A percentile compares a stretch with the other conserved stretches of the same genome.
Conservation (phyloP, 768 basidiomycete genomes). For the Rhizopogon vesiculosus region DNA sequence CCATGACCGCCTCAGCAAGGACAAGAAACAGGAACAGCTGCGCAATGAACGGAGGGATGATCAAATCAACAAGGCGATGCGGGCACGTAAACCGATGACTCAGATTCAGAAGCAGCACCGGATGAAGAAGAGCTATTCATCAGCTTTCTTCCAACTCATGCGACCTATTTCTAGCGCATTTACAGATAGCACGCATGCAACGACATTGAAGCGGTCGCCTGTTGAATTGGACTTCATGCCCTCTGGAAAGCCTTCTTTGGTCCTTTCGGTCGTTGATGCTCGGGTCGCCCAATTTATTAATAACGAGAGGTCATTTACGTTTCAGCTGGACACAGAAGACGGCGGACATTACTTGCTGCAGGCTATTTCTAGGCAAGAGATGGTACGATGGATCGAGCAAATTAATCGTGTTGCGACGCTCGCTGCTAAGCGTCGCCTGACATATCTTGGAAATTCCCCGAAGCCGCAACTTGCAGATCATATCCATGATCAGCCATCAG, state of each 20-base stretch:
- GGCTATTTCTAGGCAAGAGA: constrained; percentile 63
- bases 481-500: constrained; percentile 54
- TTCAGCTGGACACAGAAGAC: constrained; percentile 83
- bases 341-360: constrained; percentile 82
- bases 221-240: constrained; percentile 74
- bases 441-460: constrained; percentile 74
- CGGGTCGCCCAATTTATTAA: constrained; percentile 68
- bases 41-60: constrained; percentile 73
- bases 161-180: constrained; percentile 88
- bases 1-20: constrained; percentile 65
- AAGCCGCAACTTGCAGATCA: constrained; percentile 73
- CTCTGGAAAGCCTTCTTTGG: constrained; percentile 68
- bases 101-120: constrained; percentile 68
- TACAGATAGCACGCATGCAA: constrained; percentile 50
- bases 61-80: constrained; percentile 70
- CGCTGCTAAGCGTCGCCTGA: constrained; percentile 73
- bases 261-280: constrained; percentile 71
- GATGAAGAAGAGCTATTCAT: constrained; percentile 85
- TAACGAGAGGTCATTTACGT: constrained; percentile 77
- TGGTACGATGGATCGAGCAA: constrained; percentile 74
- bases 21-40: constrained; percentile 72
- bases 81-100: constrained; percentile 43
- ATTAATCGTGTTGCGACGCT: constrained; percentile 67
- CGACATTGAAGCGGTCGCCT: constrained; percentile 49
- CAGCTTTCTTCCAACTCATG: constrained; percentile 81